phyloP scores from a whole-genome alignment of 208 protist species.

The Angomonas deanei region DNA sequence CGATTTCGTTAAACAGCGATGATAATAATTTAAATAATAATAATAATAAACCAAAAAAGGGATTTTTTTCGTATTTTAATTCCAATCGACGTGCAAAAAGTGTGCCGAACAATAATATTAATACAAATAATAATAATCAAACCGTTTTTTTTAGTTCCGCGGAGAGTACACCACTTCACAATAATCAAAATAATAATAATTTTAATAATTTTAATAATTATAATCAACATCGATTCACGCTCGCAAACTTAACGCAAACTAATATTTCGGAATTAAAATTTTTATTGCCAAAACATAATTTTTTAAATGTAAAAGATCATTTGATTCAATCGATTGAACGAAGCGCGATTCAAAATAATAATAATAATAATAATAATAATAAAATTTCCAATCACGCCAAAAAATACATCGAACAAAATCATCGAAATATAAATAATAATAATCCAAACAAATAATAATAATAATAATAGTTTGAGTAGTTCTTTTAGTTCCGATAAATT shows the following conservation, averaged over 20 bases:
- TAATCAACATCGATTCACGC: too few species aligned
- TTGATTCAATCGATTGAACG: too few species aligned
- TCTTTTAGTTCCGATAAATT: background rate
- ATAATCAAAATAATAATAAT: background rate
- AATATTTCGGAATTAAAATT: too few species aligned
- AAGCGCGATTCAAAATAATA: constrained; percentile 6
- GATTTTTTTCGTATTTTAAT: background rate
- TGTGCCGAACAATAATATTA: too few species aligned
- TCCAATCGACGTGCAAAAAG: background rate
- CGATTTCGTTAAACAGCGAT: background rate
- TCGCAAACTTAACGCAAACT: too few species aligned
- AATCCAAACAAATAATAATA: too few species aligned
- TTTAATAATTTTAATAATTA: background rate
- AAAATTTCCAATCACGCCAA: background rate
- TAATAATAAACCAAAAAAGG: too few species aligned
- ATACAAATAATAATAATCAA: background rate
- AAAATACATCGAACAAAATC: background rate
- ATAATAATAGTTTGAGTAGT: background rate
- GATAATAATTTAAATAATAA: background rate
- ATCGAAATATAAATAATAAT: background rate
- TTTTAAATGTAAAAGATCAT: too few species aligned
- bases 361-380: background rate
- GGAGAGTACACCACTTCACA: background rate
- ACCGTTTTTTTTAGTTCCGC: background rate
- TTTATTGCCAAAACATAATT: too few species aligned